Evolutionary conservation across 192 early-diverging fungal genomes (phyloP), one percentile per base, ranked within the genome.

Genomic region (Backusella tarrabulga): DNA sequence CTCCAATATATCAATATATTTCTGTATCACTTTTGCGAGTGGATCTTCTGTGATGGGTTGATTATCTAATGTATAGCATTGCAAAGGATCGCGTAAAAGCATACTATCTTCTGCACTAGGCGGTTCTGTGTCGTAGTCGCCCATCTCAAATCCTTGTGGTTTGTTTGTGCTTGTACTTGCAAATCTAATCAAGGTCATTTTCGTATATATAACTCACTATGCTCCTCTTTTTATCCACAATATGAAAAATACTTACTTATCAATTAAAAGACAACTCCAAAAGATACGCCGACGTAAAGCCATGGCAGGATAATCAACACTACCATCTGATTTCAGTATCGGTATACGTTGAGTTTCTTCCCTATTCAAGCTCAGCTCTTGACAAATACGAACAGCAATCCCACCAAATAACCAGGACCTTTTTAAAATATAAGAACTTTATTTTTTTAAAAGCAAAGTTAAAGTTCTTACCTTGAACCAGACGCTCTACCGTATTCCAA

Each of bases 341-440:
- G 80, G 80, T 46, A 23, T 40, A 38, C 40, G 35, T 17, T 74
- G 38, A 8, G 76, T 77, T 60, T 87, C 86, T 41, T 87, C 80
- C 21, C 83, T 83, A 54, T 89, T 81, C 29, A 89, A 67, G 32
- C 86, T 83, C 66, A 89, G 68, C 34, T 86, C 86, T 67, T 85
- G 83, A 6, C 85, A 83, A 50, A 85, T 81, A 34, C 87, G 80
- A 29, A 85, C 75, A 40, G 88, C 85, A 76, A 86, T 83, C 17
- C 86, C 85, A n/a, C 81, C 83, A 77, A 84, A 87, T 78, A 86
- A 84, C 86, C 86, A 89, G 6, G 86, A 77, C 38, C 85, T 79
- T 19, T 29, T 68, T 40, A 60, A 26, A 26, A 60, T 0, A 23
- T 12, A 29, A 12, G 23, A 26, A 6, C n/a, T n/a, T 6, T 17